Conservation (phyloP, 441 rosid species). For the Biscutella laevigata region DNA sequence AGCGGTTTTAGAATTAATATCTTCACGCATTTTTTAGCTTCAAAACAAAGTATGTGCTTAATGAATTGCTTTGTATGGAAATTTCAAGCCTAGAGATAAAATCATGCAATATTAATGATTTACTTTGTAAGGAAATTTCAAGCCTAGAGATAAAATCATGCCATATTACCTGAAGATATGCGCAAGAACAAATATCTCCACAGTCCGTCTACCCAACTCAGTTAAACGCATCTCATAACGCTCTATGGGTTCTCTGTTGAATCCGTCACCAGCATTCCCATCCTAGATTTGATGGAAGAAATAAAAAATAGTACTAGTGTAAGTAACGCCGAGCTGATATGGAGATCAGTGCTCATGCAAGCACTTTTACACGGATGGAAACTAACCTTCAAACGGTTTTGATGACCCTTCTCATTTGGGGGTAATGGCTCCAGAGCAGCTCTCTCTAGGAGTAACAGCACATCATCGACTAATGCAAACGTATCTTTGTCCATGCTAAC, state of each 20-base stretch:
- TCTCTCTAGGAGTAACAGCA: slow-evolving; percentile 64
- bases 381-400: slow-evolving; percentile 71
- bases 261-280: slow-evolving; percentile 72
- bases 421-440: slow-evolving; percentile 57
- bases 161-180: slow-evolving; percentile 77
- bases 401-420: slow-evolving; percentile 79
- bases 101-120: slow-evolving; percentile 27
- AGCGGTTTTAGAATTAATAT: background rate
- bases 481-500: slow-evolving; percentile 68
- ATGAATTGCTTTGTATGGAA: background rate
- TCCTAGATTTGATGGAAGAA: slow-evolving; percentile 41
- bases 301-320: background rate
- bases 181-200: slow-evolving; percentile 82
- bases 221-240: slow-evolving; percentile 90
- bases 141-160: background rate
- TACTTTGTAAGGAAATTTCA: too few relatives aligned
- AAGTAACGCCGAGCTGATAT: background rate
- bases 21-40: slow-evolving; percentile 1
- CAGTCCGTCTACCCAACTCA: slow-evolving; percentile 82
- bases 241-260: slow-evolving; percentile 63
- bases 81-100: background rate
- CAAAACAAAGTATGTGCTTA: background rate
- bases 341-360: background rate
- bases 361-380: background rate
- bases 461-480: slow-evolving; percentile 86